Conservation (phyloP, 176 grass and related monocot genomes). For the Triticum dicoccoides region DNA sequence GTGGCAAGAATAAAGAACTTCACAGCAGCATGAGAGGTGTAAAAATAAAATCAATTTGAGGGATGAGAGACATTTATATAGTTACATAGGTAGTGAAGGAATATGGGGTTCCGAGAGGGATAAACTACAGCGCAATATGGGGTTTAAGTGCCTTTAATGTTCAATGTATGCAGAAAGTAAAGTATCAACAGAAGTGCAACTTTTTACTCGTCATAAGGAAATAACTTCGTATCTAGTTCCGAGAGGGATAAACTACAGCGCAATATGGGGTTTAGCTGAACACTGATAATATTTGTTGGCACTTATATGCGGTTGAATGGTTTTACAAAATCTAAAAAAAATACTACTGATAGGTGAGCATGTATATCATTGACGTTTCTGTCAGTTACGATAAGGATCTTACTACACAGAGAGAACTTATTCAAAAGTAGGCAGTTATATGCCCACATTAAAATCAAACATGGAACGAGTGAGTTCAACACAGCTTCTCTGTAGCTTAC, state of each 20-base stretch:
- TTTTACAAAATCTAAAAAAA: background rate
- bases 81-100: background rate
- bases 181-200: background rate
- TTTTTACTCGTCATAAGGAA: background rate
- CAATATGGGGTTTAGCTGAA: background rate
- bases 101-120: no score
- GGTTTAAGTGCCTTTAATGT: no score
- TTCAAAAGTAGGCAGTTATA: background rate
- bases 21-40: background rate
- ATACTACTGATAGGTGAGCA: background rate
- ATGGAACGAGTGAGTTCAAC: slow-evolving; percentile 4
- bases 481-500: background rate
- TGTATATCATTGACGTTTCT: background rate
- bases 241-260: background rate
- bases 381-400: background rate
- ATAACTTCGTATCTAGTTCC: background rate
- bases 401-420: background rate
- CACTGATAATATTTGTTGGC: background rate
- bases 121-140: no score
- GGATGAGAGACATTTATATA: background rate
- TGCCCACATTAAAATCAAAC: background rate
- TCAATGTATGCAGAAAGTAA: no score
- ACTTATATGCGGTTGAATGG: background rate
- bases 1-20: background rate
- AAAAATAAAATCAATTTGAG: background rate